Percentiles rank a stretch among this genome's conserved stretches.
These are phyloP conservation scores for Carex scoparia DNA, from an alignment of 176 grass and related monocot species.

Conservation along the genomic window DNA sequence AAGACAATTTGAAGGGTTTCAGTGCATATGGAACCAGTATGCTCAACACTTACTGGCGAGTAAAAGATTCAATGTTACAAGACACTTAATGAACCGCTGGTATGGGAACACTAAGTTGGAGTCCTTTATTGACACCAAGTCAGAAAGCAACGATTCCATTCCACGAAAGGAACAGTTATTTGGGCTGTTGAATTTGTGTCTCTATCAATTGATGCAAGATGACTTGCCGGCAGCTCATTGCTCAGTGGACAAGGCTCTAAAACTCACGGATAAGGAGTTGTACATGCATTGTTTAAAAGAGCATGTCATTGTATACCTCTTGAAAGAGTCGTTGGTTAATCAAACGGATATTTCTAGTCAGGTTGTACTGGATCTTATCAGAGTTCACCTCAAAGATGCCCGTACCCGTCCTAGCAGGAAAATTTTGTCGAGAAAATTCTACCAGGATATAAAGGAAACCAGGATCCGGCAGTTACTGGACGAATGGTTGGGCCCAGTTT, in stretches of 20 bases:
- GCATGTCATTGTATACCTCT: constrained; percentile 49
- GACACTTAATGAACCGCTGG: constrained; percentile 56
- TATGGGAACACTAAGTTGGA: constrained; percentile 15
- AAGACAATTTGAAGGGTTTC: constrained; percentile 64
- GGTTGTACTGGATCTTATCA: constrained; percentile 45
- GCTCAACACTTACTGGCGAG: constrained; percentile 48
- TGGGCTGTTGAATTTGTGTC: constrained; percentile 63
- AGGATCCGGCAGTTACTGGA: constrained; percentile 68
- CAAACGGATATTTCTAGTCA: constrained; percentile 18
- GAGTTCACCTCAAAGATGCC: constrained; percentile 51
- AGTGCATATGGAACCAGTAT: constrained; percentile 92
- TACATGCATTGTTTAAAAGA: constrained; percentile 72
- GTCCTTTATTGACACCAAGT: neutral
- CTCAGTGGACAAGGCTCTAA: constrained; percentile 61
- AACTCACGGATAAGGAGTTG: constrained; percentile 36
- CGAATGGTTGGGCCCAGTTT: constrained; percentile 62
- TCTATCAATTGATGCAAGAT: constrained; percentile 52
- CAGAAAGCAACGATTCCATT: constrained; percentile 29
- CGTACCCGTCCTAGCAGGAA: constrained; percentile 32
- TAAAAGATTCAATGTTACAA: constrained; percentile 49
- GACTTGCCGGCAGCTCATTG: constrained; percentile 57
- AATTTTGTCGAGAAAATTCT: constrained; percentile 66
- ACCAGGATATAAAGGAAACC: constrained; percentile 64
- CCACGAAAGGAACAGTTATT: constrained; percentile 52
- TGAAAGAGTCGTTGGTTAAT: constrained; percentile 38